Base-by-base conservation (phyloP, 1,284 basidiomycete species). In the Takashimella koratensis region DNA sequence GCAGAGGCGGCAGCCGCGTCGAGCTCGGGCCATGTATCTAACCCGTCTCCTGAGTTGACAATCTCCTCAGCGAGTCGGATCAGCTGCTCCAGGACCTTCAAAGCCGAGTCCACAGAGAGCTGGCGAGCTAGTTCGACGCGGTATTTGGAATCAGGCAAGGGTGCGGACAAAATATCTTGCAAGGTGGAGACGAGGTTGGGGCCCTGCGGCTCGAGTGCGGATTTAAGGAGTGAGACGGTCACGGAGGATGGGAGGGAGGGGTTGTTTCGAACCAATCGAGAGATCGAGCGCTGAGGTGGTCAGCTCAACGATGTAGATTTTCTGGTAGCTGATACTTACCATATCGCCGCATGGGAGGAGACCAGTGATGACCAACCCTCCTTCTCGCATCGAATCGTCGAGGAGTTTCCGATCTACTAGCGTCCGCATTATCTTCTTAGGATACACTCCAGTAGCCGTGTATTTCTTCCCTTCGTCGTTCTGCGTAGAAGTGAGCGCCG, bases 271-370 rank as follows among this genome's bases (percentile, higher is more conserved):
- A 60, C 36, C 11, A 60, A 46, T 20, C 46, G 51, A 13, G 50
- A 27, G 24, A 57, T 43, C 19, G 49, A 42, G 21, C 53, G 53
- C 45, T 49, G 40, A 21, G 30, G 13, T 3, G 19, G 43, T 49
- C 43, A 73, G 52, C 3, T 63, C 58, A 2, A 49, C 26, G 12
- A 56, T 40, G 41, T 67, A 65, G 11, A 58, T 64, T 21, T 62
- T 54, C 66, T 71, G 46, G 5, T 13, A 16, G 41, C 44, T 26
- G 12, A 10, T 11, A 66, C 70, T 59, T 47, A 73, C 71, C 71
- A 69, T 74, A 54, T 76, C 73, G 3, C 58, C 60, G 5, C 63
- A 52, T 8, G 67, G 61, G 12, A 75, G 51, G 11, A 76, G 58
- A 1, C 59, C 72, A 23, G 58, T 63, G 10, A 55, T 53, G 8